Conservation (phyloP, 345 rosid genomes). For the Eucalyptus marginata region DNA sequence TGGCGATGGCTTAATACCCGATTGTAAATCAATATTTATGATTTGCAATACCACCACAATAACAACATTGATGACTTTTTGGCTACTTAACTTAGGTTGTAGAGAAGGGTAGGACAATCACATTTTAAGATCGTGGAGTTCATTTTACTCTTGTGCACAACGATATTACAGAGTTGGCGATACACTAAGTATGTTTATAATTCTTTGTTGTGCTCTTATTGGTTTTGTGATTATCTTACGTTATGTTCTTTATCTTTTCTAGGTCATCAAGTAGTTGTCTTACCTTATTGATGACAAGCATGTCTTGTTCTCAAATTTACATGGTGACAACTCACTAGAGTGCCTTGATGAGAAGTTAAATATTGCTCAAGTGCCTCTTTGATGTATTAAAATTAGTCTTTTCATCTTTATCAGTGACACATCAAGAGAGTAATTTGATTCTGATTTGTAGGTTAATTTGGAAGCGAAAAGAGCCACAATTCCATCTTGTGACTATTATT, state of each 20-base stretch:
- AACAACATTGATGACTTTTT: neutral
- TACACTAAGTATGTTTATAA: slow-evolving; percentile 27
- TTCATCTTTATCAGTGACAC: neutral
- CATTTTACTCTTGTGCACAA: slow-evolving; percentile 33
- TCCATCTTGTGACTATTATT: slow-evolving; percentile 30
- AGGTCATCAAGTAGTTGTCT: slow-evolving; percentile 32
- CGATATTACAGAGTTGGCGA: slow-evolving; percentile 63
- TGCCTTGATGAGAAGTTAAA: slow-evolving; percentile 31
- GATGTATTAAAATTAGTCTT: slow-evolving; percentile 1
- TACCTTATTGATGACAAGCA: slow-evolving; percentile 17
- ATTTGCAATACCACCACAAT: neutral
- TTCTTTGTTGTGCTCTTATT: neutral
- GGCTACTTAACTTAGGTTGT: slow-evolving; percentile 31
- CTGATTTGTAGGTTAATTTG: slow-evolving; percentile 21
- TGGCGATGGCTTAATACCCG: neutral
- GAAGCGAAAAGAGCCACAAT: slow-evolving; percentile 6
- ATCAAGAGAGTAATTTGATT: neutral
- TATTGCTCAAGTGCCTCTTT: slow-evolving; percentile 30
- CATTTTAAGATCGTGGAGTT: slow-evolving; percentile 36
- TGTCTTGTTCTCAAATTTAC: slow-evolving; percentile 41
- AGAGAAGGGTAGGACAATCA: slow-evolving; percentile 16
- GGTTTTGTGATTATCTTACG: neutral
- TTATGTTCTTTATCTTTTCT: neutral
- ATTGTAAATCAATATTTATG: neutral
- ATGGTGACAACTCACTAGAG: slow-evolving; percentile 32